A percentile compares a stretch with the other conserved stretches of the same genome.
phyloP scores from a whole-genome alignment of 2,329 filamentous ascomycete species.

The Thelonectria blattea region DNA sequence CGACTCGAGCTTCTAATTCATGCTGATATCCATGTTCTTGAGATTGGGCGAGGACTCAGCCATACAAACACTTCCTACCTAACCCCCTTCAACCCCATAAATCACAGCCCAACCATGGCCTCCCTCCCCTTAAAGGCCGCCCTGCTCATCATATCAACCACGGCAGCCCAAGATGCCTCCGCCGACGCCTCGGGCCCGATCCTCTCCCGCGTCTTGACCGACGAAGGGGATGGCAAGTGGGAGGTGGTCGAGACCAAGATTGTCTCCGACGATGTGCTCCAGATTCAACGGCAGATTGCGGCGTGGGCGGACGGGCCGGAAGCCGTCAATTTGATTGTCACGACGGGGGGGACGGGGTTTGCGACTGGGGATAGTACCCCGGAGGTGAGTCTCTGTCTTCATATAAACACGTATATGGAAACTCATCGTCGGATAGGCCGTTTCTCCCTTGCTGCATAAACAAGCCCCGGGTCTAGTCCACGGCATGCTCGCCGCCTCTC shows the following conservation, averaged over 20 bases:
- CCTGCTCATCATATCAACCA: conserved; percentile 89
- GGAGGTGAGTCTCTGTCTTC: conserved; percentile 62
- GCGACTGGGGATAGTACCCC: conserved; percentile 84
- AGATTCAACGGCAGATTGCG: conserved; percentile 77
- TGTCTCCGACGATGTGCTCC: conserved; percentile 74
- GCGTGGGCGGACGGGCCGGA: conserved; percentile 73
- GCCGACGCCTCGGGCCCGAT: conserved; percentile 75
- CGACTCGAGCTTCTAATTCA: neutral
- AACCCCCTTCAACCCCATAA: no score
- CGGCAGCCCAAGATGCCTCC: conserved; percentile 78
- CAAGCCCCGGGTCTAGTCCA: conserved; percentile 92
- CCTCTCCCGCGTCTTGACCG: conserved; percentile 72
- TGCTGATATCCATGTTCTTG: neutral
- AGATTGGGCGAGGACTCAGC: neutral
- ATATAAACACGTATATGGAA: no score
- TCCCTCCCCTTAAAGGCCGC: conserved; percentile 67
- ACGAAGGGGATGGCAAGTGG: conserved; percentile 75
- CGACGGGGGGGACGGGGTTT: conserved; percentile 94
- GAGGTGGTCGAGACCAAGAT: conserved; percentile 71
- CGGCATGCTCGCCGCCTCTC: conserved; percentile 86
- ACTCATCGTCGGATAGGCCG: conserved; percentile 61
- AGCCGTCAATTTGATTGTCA: conserved; percentile 77
- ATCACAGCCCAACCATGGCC: conserved; percentile 30
- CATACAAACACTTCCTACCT: no score
- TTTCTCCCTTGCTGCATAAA: conserved; percentile 79